Evolutionary conservation across 495 filamentous ascomycete species (phyloP).

Genomic region (Penicillium simplicissimum): DNA sequence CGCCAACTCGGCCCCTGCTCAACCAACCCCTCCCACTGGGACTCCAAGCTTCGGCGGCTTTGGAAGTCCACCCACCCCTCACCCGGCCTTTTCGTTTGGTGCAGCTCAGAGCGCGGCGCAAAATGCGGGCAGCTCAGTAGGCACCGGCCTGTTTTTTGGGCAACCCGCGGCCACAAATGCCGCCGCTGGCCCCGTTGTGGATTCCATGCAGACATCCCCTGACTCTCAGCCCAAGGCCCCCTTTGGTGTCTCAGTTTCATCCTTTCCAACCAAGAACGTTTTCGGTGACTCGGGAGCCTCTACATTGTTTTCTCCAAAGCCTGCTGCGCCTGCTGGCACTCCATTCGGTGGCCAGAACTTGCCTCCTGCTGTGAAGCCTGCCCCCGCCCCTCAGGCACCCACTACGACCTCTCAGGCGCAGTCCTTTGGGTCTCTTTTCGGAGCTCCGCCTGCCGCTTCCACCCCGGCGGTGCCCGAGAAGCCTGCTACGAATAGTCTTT

Average conservation of each 20-base stretch:
- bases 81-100: slow-evolving; percentile 30
- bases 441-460: slow-evolving; percentile 5
- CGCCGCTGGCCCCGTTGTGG: slow-evolving; percentile 24
- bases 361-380: slow-evolving; percentile 14
- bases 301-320: slow-evolving; percentile 18
- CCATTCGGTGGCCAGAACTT: slow-evolving; percentile 21
- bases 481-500: slow-evolving; percentile 17
- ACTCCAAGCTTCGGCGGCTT: slow-evolving; percentile 27
- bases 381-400: slow-evolving; percentile 8
- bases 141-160: slow-evolving; percentile 28
- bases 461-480: slow-evolving; percentile 5
- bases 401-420: not conserved
- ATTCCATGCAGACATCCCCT: slow-evolving; percentile 49
- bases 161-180: slow-evolving; percentile 22
- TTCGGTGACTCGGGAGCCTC: slow-evolving; percentile 20
- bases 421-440: slow-evolving; percentile 14
- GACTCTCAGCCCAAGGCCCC: slow-evolving; percentile 37
- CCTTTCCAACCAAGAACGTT: slow-evolving; percentile 17
- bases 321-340: slow-evolving; percentile 24
- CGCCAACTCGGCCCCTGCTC: slow-evolving; percentile 19
- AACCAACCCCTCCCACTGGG: slow-evolving; percentile 18
- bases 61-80: slow-evolving; percentile 18
- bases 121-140: slow-evolving; percentile 13
- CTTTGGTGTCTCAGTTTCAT: slow-evolving; percentile 13
- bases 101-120: slow-evolving; percentile 17